Evolutionary conservation across 225 moss, liverwort and hornwort genomes (phyloP), one percentile per base, ranked within the genome.

Genomic region (Ulota crispa): DNA sequence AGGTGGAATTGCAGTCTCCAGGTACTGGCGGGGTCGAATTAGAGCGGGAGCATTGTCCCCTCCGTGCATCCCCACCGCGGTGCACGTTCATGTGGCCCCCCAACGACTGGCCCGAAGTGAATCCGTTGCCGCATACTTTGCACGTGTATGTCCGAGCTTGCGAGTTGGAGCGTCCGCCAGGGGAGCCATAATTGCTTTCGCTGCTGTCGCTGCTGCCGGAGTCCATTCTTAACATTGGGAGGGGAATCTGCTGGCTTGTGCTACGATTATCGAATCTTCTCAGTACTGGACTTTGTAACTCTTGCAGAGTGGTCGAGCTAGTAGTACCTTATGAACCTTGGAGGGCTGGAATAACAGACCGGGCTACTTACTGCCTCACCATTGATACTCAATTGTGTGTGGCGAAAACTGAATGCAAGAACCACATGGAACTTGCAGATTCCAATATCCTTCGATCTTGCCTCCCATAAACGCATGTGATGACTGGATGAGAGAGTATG

Each of bases 11-110:
- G 1, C 11, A 39, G 0, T 73, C 73, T 27, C 71, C 50, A 20
- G 30, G 3, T 26, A 15, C 69, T 27, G 68, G 62, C 7, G 52
- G 9, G 6, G 64, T n/a, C 9, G 73, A 30, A n/a, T n/a, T n/a
- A 7, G 54, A 54, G 27, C 36, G 14, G 34, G 39, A 61, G 4
- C 39, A 45, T 11, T 73, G 23, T 37, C 28, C 55, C 18, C 42
- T 52, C 2, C 62, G 20, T 4, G 47, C 21, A 7, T 82, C 78
- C 41, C 56, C 34, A 9, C 64, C 78, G 11, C 79, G 68, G 37
- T 86, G 86, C 16, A 86, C 79, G 20, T 86, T 86, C 86, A 86
- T 86, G 70, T 83, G 86, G 2, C 86, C 83, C 14, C 83, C 83
- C 7, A 86, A 28, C 3, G 86, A 86, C 11, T 86, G 86, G 5